phyloP scores from a whole-genome alignment of 2,329 filamentous ascomycete genomes.

The Zasmidium angulare region DNA sequence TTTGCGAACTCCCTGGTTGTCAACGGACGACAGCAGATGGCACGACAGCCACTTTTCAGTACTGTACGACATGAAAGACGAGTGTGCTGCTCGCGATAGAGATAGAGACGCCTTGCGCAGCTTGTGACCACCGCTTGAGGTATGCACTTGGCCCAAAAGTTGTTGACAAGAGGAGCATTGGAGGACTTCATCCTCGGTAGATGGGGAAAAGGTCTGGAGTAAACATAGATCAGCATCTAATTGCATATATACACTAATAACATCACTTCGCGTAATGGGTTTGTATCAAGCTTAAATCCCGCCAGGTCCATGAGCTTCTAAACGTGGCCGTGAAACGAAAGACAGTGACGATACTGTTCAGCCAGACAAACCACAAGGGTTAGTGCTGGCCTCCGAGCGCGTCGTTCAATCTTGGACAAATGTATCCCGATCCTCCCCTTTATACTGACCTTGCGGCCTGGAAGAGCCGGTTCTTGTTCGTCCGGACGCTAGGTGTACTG shows the following conservation, averaged over 20 bases:
- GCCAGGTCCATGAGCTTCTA: slow-evolving; percentile 31
- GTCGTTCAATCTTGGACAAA: slow-evolving; percentile 33
- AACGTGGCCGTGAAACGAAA: slow-evolving; percentile 32
- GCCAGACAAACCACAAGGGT: slow-evolving; percentile 28
- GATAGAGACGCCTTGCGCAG: slow-evolving; percentile 32
- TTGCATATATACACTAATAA: neutral
- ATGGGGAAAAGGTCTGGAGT: slow-evolving; percentile 3
- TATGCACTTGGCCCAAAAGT: slow-evolving; percentile 43
- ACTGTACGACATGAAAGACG: slow-evolving; percentile 12
- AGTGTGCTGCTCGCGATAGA: slow-evolving; percentile 15
- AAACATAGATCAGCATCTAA: slow-evolving; percentile 7
- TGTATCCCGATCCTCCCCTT: slow-evolving; percentile 38
- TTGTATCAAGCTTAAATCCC: slow-evolving; percentile 37
- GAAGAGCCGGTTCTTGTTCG: slow-evolving; percentile 39
- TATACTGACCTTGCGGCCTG: slow-evolving; percentile 29
- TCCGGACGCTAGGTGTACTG: slow-evolving; percentile 15
- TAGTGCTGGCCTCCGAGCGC: slow-evolving; percentile 21
- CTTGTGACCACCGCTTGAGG: slow-evolving; percentile 43
- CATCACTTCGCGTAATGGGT: slow-evolving; percentile 4
- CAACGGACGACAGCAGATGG: slow-evolving; percentile 56
- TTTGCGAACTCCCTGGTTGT: slow-evolving; percentile 56
- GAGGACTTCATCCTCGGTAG: slow-evolving; percentile 7
- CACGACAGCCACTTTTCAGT: slow-evolving; percentile 52
- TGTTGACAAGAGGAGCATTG: slow-evolving; percentile 41
- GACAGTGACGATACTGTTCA: slow-evolving; percentile 23